These are phyloP conservation scores for Bombardia bombarda DNA, from an alignment of 495 filamentous ascomycete species.

Conservation along the genomic window DNA sequence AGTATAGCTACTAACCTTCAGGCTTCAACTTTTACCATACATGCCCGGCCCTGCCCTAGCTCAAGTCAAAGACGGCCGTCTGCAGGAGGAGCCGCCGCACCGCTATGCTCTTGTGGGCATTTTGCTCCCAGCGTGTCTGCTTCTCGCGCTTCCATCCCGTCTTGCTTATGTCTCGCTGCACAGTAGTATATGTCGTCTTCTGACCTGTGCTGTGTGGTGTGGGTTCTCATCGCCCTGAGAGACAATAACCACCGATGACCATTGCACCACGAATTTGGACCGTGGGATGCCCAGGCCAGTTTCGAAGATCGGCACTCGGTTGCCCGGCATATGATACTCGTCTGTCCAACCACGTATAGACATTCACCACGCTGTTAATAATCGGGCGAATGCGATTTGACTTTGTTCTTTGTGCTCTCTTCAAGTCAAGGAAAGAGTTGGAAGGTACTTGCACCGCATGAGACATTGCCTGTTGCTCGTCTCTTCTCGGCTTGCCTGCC, in stretches of 20 bases:
- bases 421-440: no score
- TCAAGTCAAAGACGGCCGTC: slow-evolving; percentile 10
- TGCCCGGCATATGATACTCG: no score
- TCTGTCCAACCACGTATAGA: no score
- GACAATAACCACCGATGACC: not conserved
- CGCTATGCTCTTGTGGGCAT: not conserved
- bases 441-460: no score
- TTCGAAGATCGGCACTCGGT: slow-evolving; percentile 16
- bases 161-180: slow-evolving; percentile 4
- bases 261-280: slow-evolving; percentile 1
- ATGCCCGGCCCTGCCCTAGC: slow-evolving; percentile 6
- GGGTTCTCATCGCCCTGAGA: slow-evolving; percentile 4
- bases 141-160: slow-evolving; percentile 1
- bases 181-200: slow-evolving; percentile 7
- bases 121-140: not conserved
- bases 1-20: slow-evolving; percentile 1
- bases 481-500: no score
- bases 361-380: no score
- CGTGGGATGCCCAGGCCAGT: slow-evolving; percentile 2
- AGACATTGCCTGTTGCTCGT: no score
- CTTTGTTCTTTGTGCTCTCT: no score
- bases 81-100: slow-evolving; percentile 8
- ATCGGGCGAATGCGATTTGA: no score
- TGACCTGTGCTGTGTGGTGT: slow-evolving; percentile 9
- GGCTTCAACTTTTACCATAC: slow-evolving; percentile 1